A percentile compares a stretch with the other conserved stretches of the same genome.
Evolutionary conservation across 352 stramenopile genomes (phyloP).

Genomic region (Phytophthora cryptogea): DNA sequence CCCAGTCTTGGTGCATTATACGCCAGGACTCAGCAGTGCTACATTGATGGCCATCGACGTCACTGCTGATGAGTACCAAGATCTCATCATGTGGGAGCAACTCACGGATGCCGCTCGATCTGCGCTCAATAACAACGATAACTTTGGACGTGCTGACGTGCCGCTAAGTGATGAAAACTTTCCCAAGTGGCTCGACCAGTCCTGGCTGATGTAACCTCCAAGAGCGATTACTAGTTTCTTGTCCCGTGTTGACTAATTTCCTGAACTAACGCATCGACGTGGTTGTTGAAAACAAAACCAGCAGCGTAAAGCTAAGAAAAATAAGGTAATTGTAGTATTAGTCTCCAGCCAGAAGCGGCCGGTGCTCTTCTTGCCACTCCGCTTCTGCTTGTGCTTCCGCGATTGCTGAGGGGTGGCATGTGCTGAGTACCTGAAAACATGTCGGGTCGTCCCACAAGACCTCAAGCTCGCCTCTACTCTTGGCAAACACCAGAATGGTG

Average conservation of each 20-base stretch:
- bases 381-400: conserved; percentile 24
- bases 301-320: too few relatives aligned
- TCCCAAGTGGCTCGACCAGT: not conserved
- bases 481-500: conserved; percentile 60
- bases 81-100: not conserved
- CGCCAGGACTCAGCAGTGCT: too few relatives aligned
- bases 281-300: too few relatives aligned
- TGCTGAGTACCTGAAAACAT: conserved; percentile 38
- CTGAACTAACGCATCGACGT: too few relatives aligned
- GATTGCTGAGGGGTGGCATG: conserved; percentile 8
- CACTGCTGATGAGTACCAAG: not conserved
- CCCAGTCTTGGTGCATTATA: not conserved
- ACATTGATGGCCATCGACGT: not conserved
- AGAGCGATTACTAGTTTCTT: too few relatives aligned
- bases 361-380: conserved; percentile 24
- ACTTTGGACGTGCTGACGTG: not conserved
- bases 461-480: conserved; percentile 55
- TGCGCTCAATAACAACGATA: not conserved
- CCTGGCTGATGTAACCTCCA: too few relatives aligned
- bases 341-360: conserved; percentile 18
- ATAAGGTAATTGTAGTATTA: conserved; percentile 1
- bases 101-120: not conserved
- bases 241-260: too few relatives aligned
- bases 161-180: not conserved
- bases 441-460: conserved; percentile 78